Evolutionary conservation across 179 eudicot species (phyloP).

Genomic region (Actinidia arguta): DNA sequence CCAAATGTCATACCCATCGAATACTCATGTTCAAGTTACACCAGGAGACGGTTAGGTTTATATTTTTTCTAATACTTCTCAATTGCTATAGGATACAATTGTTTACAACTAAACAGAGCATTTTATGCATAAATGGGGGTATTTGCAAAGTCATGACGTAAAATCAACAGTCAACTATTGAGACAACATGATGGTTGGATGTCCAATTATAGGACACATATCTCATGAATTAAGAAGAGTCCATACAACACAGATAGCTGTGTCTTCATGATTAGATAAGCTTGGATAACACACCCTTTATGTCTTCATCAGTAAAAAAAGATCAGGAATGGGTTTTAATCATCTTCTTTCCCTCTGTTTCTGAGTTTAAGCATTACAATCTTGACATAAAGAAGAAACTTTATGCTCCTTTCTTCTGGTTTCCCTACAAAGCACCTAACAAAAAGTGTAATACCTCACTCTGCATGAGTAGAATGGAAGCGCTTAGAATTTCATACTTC

Average conservation of each 20-base stretch:
- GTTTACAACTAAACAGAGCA: no score
- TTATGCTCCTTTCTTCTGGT: neutral
- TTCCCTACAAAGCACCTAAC: neutral
- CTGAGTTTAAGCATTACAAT: neutral
- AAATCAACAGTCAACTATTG: no score
- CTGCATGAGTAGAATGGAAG: neutral
- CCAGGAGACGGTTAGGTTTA: no score
- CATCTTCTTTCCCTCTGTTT: neutral
- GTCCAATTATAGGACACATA: no score
- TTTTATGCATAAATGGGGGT: no score
- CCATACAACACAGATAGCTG: neutral
- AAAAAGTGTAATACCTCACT: neutral
- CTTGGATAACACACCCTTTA: neutral
- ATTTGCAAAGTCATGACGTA: no score
- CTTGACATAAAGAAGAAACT: neutral
- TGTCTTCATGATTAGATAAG: neutral
- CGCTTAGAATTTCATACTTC: neutral
- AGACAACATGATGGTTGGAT: no score
- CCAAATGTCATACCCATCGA: no score
- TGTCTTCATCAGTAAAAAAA: neutral
- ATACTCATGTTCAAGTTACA: no score
- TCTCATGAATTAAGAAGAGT: no score
- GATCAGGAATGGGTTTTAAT: neutral
- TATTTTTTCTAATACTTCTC: no score
- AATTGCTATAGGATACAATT: no score